Evolutionary conservation across 345 rosid species (phyloP).

Genomic region (Pugionium dolabratum): DNA sequence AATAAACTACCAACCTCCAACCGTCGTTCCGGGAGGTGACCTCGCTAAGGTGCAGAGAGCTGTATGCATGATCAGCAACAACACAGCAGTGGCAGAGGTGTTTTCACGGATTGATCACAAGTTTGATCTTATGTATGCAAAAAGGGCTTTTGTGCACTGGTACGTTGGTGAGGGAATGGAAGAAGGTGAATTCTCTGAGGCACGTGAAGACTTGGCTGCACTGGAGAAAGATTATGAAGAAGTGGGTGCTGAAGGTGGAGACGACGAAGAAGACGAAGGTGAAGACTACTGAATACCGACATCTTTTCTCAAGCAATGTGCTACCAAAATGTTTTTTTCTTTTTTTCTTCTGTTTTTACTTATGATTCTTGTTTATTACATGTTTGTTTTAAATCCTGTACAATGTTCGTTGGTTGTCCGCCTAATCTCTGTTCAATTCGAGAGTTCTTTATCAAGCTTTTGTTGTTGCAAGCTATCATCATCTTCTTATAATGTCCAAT

Average conservation of each 20-base stretch:
- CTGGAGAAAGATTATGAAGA: no score
- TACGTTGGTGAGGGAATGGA: conserved; percentile 75
- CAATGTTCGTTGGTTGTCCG: conserved; percentile 18
- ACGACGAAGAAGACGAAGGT: conserved; percentile 27
- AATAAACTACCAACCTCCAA: conserved; percentile 41
- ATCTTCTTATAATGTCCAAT: background rate
- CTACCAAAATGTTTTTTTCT: background rate
- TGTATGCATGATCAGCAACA: conserved; percentile 73
- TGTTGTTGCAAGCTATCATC: background rate
- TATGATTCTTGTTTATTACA: conserved; percentile 35
- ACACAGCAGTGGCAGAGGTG: conserved; percentile 74
- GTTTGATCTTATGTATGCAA: conserved; percentile 68
- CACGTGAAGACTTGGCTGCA: conserved; percentile 46
- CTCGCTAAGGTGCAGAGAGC: conserved; percentile 44
- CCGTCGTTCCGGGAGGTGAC: conserved; percentile 69
- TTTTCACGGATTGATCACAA: conserved; percentile 65
- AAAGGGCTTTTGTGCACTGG: conserved; percentile 77
- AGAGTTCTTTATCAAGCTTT: conserved; percentile 33
- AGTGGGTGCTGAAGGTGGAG: conserved; percentile 33
- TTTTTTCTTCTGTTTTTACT: background rate
- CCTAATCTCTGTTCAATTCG: conserved; percentile 9
- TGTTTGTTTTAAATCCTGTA: conserved; percentile 30
- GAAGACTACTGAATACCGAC: conserved; percentile 27
- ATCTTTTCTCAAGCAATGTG: background rate
- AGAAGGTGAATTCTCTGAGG: conserved; percentile 76